Evolutionary conservation across 345 rosid species (phyloP).

Genomic region (Cardiospermum halicacabum): DNA sequence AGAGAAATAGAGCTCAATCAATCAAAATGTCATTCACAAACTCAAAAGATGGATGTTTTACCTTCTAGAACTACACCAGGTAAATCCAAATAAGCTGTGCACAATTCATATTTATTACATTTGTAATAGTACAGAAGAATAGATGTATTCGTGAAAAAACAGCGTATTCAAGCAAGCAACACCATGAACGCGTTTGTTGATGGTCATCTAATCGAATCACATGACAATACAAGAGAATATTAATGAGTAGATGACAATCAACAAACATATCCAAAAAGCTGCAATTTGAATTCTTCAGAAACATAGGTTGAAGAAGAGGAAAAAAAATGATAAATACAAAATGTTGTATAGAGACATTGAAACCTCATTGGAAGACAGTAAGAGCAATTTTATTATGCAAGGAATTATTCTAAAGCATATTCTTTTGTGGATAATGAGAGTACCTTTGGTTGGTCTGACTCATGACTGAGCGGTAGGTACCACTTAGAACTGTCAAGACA

Average conservation of each 20-base stretch:
- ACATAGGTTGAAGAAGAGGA: neutral
- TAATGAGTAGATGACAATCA: slow-evolving; percentile 16
- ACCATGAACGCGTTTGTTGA: slow-evolving; percentile 16
- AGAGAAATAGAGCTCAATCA: too few species aligned
- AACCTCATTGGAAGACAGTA: neutral
- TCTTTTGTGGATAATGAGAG: neutral
- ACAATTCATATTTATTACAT: too few species aligned
- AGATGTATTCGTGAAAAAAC: too few species aligned
- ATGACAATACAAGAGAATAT: neutral
- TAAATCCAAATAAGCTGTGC: too few species aligned
- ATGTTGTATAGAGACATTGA: neutral
- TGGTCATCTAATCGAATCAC: slow-evolving; percentile 11
- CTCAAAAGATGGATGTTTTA: too few species aligned
- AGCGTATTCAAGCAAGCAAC: neutral
- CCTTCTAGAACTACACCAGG: too few species aligned
- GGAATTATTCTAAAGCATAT: slow-evolving; percentile 11
- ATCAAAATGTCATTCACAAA: too few species aligned
- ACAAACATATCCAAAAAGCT: slow-evolving; percentile 8
- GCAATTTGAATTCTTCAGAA: neutral
- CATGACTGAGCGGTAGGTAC: neutral
- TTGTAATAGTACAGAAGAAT: too few species aligned
- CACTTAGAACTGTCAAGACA: neutral
- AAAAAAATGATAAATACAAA: neutral
- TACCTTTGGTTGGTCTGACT: neutral
- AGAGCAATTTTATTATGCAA: neutral